Evolutionary conservation across 257 asterid species (phyloP), one percentile per base, ranked within the genome.

Genomic region (Solanum chaucha): DNA sequence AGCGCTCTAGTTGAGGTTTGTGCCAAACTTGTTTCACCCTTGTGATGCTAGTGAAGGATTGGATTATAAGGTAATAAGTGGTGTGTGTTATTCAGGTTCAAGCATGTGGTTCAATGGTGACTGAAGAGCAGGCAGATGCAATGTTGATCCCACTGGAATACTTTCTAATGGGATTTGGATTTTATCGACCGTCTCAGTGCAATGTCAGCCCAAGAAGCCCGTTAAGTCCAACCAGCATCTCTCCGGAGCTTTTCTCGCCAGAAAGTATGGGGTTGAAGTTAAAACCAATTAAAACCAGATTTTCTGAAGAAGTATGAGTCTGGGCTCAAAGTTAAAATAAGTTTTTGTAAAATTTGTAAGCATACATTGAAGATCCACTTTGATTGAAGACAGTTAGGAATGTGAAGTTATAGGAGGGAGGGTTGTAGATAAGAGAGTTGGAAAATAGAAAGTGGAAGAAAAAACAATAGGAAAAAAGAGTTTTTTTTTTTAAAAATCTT

Each of bases 221-320:
- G 28, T 90, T 94, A 85, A 94, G 94, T 28, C 97, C 97, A 12
- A 89, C 95, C 48, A 86, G 94, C 90, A 90, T 94, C 74, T 89
- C 95, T 32, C 95, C 97, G 0, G 97, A 94, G 89, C 95, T 94
- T 68, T 91, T 93, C 89, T 92, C 97, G 9, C 97, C 97, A 22
- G 97, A 94, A 84, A 94, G 97, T 90, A 94, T 94, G 97, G 97
- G 97, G 8, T 85, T 94, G 91, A 94, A 93, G 90, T 86, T 94
- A 7, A 94, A 94, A 80, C 97, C 97, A 14, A 94, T 94, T 30
- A 94, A 93, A 88, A 94, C 97, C 24, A 88, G 85, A 85, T 72
- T 90, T 26, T 86, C 87, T 5, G 59, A 71, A 8, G 90, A 87
- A 86, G 88, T 87, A 61, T 89, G 87, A 87, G 40, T 34, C 26